Percentiles rank a stretch among this genome's conserved stretches.
These are phyloP conservation scores for Russula emetica DNA, from an alignment of 768 basidiomycete genomes.

Conservation along the genomic window DNA sequence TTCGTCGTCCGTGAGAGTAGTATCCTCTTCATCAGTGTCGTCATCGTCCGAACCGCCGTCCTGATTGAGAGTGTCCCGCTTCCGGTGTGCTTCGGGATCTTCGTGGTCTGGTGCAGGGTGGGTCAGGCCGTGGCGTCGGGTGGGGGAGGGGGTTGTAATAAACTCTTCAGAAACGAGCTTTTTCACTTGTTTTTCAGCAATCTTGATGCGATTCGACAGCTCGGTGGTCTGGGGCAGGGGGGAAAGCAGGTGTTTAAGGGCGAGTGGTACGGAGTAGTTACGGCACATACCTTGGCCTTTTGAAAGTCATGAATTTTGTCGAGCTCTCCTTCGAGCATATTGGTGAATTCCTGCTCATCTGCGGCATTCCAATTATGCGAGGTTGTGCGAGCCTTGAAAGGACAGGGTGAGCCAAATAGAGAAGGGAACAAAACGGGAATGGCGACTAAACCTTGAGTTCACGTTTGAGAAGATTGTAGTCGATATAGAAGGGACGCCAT, in stretches of 20 bases:
- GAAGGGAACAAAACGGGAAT: background rate
- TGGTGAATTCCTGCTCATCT: constrained; percentile 81
- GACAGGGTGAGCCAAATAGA: background rate
- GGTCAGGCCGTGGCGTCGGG: constrained; percentile 4
- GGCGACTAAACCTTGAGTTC: constrained; percentile 65
- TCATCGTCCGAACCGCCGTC: constrained; percentile 72
- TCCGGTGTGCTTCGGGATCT: constrained; percentile 25
- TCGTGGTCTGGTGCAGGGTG: constrained; percentile 29
- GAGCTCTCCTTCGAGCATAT: constrained; percentile 75
- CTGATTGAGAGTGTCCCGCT: constrained; percentile 47
- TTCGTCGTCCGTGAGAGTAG: constrained; percentile 40
- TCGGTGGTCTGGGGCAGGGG: constrained; percentile 63
- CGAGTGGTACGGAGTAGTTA: background rate
- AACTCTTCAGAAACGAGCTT: constrained; percentile 64
- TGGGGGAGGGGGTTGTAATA: constrained; percentile 16
- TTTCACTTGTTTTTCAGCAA: constrained; percentile 78
- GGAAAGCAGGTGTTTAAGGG: background rate
- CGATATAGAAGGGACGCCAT: constrained; percentile 87
- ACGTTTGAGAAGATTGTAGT: constrained; percentile 86
- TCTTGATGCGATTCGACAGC: constrained; percentile 72
- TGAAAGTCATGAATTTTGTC: constrained; percentile 96
- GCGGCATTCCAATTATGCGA: constrained; percentile 61
- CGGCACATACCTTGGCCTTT: constrained; percentile 62
- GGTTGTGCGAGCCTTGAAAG: constrained; percentile 46
- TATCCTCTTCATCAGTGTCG: constrained; percentile 46